Conservation (phyloP, 1,284 basidiomycete genomes). For the Pyrrhoderma noxium region DNA sequence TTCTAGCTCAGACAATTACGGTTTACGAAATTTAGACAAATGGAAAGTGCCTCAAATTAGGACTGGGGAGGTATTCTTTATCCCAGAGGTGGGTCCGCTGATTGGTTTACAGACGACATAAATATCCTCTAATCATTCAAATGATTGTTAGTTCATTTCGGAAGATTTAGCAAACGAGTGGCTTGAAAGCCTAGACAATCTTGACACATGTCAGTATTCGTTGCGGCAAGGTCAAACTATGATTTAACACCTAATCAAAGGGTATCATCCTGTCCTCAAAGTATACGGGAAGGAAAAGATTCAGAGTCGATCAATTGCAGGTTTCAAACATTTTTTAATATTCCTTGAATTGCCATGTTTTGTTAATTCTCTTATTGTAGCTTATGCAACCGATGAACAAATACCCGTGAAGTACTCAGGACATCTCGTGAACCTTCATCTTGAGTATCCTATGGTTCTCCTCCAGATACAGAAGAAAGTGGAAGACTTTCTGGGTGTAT, state of each 20-base stretch:
- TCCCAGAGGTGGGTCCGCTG: conserved; percentile 32
- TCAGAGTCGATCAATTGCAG: conserved; percentile 39
- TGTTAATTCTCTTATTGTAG: conserved; percentile 15
- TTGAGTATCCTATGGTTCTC: conserved; percentile 33
- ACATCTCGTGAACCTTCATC: conserved; percentile 32
- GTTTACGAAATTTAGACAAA: not conserved
- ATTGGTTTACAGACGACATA: conserved; percentile 5
- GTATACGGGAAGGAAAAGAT: conserved; percentile 41
- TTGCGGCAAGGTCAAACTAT: conserved; percentile 4
- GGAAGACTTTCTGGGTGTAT: conserved; percentile 32
- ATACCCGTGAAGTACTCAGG: conserved; percentile 38
- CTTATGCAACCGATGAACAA: conserved; percentile 33
- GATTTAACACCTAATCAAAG: conserved; percentile 18
- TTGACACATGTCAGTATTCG: conserved; percentile 31
- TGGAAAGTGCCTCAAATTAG: conserved; percentile 18
- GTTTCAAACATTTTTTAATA: conserved; percentile 6
- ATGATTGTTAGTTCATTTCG: conserved; percentile 28
- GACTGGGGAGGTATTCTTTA: conserved; percentile 33
- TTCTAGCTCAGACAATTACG: no score
- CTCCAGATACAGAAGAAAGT: conserved; percentile 31
- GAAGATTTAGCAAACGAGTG: conserved; percentile 28
- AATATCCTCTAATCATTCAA: not conserved
- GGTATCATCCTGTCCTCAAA: conserved; percentile 43
- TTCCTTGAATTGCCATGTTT: not conserved
- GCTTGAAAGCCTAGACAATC: conserved; percentile 30